Conservation (phyloP, 805 yeast species). For the Metschnikowia cubensis region DNA sequence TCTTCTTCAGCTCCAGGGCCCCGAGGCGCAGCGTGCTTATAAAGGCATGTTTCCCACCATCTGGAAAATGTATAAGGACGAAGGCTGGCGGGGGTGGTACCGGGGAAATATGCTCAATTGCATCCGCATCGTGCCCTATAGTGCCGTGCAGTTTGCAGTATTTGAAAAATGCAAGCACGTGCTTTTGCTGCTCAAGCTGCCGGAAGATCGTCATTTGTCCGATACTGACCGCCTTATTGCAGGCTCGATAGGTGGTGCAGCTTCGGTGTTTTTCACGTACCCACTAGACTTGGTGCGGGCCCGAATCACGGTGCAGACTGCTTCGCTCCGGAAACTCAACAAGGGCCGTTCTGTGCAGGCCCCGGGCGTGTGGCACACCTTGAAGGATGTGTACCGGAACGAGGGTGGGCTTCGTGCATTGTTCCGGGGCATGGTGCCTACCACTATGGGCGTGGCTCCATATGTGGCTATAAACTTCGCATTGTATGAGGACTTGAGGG, state of each 20-base stretch:
- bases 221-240: constrained; percentile 61
- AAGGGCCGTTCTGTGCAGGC: constrained; percentile 48
- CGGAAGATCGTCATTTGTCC: constrained; percentile 34
- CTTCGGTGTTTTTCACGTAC: constrained; percentile 78
- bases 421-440: constrained; percentile 86
- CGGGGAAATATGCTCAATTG: constrained; percentile 92
- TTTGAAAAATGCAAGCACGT: constrained; percentile 59
- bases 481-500: constrained; percentile 78
- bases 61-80: constrained; percentile 75
- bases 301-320: constrained; percentile 84
- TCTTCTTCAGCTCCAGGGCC: constrained; percentile 82
- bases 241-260: constrained; percentile 79
- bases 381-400: constrained; percentile 53
- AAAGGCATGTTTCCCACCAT: constrained; percentile 77
- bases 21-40: constrained; percentile 44
- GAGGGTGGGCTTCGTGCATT: constrained; percentile 84
- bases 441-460: constrained; percentile 92
- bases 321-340: constrained; percentile 49
- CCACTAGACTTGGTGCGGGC: constrained; percentile 92
- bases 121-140: constrained; percentile 84
- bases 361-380: constrained; percentile 65
- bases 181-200: constrained; percentile 23
- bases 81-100: constrained; percentile 86
- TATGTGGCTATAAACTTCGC: constrained; percentile 92
- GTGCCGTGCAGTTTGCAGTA: constrained; percentile 89